phyloP scores from a whole-genome alignment of 768 basidiomycete species.

The Rhodotorula graminis region DNA sequence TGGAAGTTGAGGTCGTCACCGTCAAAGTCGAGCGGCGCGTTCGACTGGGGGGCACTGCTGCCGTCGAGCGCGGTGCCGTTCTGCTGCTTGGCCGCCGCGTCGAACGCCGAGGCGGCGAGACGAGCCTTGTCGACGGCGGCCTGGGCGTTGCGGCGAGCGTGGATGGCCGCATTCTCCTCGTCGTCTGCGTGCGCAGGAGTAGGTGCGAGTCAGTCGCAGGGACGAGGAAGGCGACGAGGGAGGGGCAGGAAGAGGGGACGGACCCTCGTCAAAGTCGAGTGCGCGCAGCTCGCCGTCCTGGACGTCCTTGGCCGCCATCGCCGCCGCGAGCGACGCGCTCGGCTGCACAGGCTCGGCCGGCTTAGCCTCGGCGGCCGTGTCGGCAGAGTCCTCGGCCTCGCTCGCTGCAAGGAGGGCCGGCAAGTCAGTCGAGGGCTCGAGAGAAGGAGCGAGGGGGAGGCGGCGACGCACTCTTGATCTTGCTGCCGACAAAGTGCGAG shows the following conservation, averaged over 20 bases:
- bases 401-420: slow-evolving; percentile 35
- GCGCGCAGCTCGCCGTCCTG: slow-evolving; percentile 55
- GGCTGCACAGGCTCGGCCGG: slow-evolving; percentile 27
- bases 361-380: slow-evolving; percentile 36
- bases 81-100: slow-evolving; percentile 71
- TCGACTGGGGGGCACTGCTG: background rate
- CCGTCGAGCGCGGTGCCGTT: slow-evolving; percentile 51
- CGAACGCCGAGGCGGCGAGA: slow-evolving; percentile 76
- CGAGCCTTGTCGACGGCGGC: slow-evolving; percentile 75
- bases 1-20: slow-evolving; percentile 98
- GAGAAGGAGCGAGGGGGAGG: background rate
- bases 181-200: slow-evolving; percentile 59
- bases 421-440: background rate
- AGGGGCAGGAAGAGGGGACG: slow-evolving; percentile 39
- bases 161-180: slow-evolving; percentile 72
- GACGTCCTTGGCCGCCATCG: slow-evolving; percentile 51
- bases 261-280: slow-evolving; percentile 88
- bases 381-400: slow-evolving; percentile 48
- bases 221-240: no score
- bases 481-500: slow-evolving; percentile 97
- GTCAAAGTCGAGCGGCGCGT: slow-evolving; percentile 54
- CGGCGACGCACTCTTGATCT: slow-evolving; percentile 52
- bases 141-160: slow-evolving; percentile 83
- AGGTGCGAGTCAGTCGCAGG: background rate
- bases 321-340: slow-evolving; percentile 32